A percentile compares a stretch with the other conserved stretches of the same genome.
Conservation (phyloP, 2,329 filamentous ascomycete species). For the Neurospora sp. region DNA sequence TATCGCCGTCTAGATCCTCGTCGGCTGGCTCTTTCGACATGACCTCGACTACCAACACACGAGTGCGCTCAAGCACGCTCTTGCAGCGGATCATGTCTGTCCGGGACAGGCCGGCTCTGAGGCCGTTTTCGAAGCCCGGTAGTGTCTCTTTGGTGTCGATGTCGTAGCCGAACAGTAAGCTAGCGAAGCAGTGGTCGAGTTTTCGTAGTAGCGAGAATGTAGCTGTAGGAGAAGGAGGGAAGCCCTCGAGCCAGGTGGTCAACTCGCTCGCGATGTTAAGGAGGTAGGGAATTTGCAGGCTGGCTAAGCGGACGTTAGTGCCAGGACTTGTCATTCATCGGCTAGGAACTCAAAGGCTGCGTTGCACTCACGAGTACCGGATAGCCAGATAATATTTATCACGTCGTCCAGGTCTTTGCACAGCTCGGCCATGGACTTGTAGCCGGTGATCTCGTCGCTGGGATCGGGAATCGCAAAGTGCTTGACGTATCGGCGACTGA, state of each 20-base stretch:
- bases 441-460: slow-evolving; percentile 41
- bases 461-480: slow-evolving; percentile 39
- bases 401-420: slow-evolving; percentile 65
- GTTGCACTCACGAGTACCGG: slow-evolving; percentile 63
- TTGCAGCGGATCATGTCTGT: slow-evolving; percentile 85
- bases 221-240: slow-evolving; percentile 55
- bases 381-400: slow-evolving; percentile 76
- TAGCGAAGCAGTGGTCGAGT: slow-evolving; percentile 75
- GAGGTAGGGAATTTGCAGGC: slow-evolving; percentile 74
- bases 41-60: slow-evolving; percentile 60
- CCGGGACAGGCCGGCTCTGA: slow-evolving; percentile 55
- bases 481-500: slow-evolving; percentile 51
- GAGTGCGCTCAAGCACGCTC: slow-evolving; percentile 67
- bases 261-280: slow-evolving; percentile 68
- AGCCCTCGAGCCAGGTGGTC: slow-evolving; percentile 61
- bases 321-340: too few species aligned
- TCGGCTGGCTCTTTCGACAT: slow-evolving; percentile 45
- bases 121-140: slow-evolving; percentile 58
- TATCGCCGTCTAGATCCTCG: slow-evolving; percentile 28
- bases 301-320: slow-evolving; percentile 38
- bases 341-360: too few species aligned
- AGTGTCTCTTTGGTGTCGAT: slow-evolving; percentile 54
- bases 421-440: slow-evolving; percentile 56
- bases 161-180: slow-evolving; percentile 59
- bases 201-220: slow-evolving; percentile 67